Evolutionary conservation across 495 filamentous ascomycete species (phyloP).

Genomic region (Lasiosphaeria ovina): DNA sequence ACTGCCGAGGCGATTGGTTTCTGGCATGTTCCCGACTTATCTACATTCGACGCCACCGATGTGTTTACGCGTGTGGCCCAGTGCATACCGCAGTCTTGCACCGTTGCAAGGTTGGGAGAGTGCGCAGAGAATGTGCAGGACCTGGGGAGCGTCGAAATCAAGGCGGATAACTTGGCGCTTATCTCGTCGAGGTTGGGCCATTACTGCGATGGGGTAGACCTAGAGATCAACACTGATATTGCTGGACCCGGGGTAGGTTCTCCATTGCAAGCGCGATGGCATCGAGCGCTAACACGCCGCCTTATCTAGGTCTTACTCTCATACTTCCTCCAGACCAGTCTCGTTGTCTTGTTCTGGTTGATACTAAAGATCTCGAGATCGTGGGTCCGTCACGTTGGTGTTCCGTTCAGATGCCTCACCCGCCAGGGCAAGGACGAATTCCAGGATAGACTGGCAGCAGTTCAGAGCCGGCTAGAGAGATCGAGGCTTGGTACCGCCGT

Average conservation of each 20-base stretch:
- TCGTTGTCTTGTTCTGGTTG: constrained; percentile 8
- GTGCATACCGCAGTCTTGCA: not conserved
- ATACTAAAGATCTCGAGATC: not conserved
- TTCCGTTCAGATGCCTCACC: not conserved
- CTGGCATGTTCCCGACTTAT: not conserved
- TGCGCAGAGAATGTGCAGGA: not conserved
- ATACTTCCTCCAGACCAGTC: constrained; percentile 10
- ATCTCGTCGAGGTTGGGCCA: not conserved
- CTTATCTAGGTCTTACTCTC: constrained; percentile 14
- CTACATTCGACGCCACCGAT: not conserved
- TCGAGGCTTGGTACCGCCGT: constrained; percentile 5
- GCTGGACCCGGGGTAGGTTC: not conserved
- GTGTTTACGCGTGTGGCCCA: not conserved
- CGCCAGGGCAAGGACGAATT: not conserved
- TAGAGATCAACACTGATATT: not conserved
- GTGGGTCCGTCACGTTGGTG: not conserved
- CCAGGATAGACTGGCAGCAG: not conserved
- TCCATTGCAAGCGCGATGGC: not conserved
- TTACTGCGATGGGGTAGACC: not conserved
- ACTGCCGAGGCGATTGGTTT: not conserved
- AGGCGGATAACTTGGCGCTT: not conserved
- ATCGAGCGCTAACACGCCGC: not conserved
- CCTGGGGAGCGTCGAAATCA: not conserved
- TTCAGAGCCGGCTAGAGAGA: not conserved
- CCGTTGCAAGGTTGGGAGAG: not conserved